These are phyloP conservation scores for Echinosophora koreensis DNA, from an alignment of 306 rosid species.

Conservation along the genomic window DNA sequence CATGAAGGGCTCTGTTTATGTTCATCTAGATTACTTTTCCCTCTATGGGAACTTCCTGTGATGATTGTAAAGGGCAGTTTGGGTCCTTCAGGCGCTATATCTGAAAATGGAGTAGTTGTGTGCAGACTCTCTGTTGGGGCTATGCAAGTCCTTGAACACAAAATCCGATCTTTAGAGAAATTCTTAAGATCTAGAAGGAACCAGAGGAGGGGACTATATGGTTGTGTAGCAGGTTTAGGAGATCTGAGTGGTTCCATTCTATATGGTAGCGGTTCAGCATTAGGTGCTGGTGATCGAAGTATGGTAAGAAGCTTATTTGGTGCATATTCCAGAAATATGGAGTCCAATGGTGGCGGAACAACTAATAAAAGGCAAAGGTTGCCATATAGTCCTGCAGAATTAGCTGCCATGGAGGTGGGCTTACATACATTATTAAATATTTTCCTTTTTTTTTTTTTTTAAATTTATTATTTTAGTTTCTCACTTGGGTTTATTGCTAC, in stretches of 20 bases:
- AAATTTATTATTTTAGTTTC: slow-evolving; percentile 33
- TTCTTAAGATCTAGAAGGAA: slow-evolving; percentile 89
- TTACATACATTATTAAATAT: slow-evolving; percentile 41
- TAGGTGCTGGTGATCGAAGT: slow-evolving; percentile 80
- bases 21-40: slow-evolving; percentile 89
- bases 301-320: slow-evolving; percentile 91
- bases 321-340: slow-evolving; percentile 75
- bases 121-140: slow-evolving; percentile 92
- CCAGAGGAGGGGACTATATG: slow-evolving; percentile 97
- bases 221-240: slow-evolving; percentile 96
- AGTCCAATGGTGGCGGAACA: slow-evolving; percentile 71
- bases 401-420: slow-evolving; percentile 99
- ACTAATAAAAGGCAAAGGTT: slow-evolving; percentile 89
- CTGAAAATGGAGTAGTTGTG: slow-evolving; percentile 73
- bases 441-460: slow-evolving; percentile 5
- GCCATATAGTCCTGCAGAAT: slow-evolving; percentile 94
- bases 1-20: slow-evolving; percentile 98
- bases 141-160: slow-evolving; percentile 91
- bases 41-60: slow-evolving; percentile 97
- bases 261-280: slow-evolving; percentile 79
- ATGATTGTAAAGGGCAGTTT: slow-evolving; percentile 71
- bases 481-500: slow-evolving; percentile 49
- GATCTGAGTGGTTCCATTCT: slow-evolving; percentile 90
- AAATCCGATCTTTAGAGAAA: slow-evolving; percentile 82
- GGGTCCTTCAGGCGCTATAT: slow-evolving; percentile 61